Evolutionary conservation across 257 asterid genomes (phyloP).

Genomic region (Nicotiana obtusifolia): DNA sequence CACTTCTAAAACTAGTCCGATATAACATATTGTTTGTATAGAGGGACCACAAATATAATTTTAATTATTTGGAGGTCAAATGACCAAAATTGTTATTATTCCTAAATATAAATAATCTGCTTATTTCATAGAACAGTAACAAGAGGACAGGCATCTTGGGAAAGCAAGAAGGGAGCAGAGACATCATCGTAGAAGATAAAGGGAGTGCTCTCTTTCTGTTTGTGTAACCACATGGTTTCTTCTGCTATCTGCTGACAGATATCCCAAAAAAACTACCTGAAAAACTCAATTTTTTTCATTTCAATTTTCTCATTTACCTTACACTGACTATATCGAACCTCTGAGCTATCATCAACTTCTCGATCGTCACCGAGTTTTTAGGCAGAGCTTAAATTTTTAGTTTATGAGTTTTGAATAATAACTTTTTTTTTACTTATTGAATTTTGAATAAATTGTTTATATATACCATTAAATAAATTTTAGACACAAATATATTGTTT

Average conservation of each 20-base stretch:
- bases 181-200: neutral
- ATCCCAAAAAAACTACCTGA: neutral
- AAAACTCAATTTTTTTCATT: too few species aligned
- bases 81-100: too few species aligned
- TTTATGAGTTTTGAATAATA: too few species aligned
- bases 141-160: neutral
- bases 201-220: neutral
- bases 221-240: neutral
- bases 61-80: too few species aligned
- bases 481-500: too few species aligned
- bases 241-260: neutral
- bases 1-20: too few species aligned
- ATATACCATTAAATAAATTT: too few species aligned
- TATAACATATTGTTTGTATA: too few species aligned
- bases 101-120: neutral
- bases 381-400: neutral
- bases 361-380: neutral
- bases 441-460: too few species aligned
- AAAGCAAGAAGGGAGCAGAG: neutral
- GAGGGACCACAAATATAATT: too few species aligned
- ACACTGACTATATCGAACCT: constrained; percentile 11
- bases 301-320: too few species aligned
- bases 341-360: constrained; percentile 18
- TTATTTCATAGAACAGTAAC: neutral
- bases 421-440: too few species aligned